Evolutionary conservation across 345 rosid genomes (phyloP), one percentile per base, ranked within the genome.

Genomic region (Boechera stricta): DNA sequence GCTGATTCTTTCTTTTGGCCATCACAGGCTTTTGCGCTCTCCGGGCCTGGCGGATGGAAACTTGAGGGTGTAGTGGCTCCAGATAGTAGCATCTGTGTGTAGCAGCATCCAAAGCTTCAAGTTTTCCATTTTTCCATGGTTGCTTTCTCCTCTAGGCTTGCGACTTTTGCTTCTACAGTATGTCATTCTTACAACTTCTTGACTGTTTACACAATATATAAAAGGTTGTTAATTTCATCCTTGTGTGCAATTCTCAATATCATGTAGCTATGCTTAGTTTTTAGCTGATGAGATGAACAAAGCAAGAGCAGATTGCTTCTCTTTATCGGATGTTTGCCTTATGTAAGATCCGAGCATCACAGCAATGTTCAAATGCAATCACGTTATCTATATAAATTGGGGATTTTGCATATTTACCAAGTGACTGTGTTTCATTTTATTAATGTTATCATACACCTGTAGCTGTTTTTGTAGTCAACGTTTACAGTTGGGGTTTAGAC

Each of bases 41-140:
- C 99, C 31, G 98, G 98, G 69, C 86, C 85, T 62, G 98, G 99
- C 1, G 98, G 99, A 57, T 92, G 99, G 98, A 88, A 88, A 81
- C 97, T 95, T 77, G 89, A 85, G 41, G 94, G 92, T 77, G 79
- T 92, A 42, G 92, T 90, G 76, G 87, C 90, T 79, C 99, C 98
- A 24, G 80, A 79, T 64, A 53, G 83, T 45, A 69, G 61, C 80
- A 44, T 78, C 41, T 78, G n/a, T 60, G 78, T 73, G 13, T 39
- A 39, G 44, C 5, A 39, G 44, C 13, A 39, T 39, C 28, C n/a
- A 2, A 29, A 64, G 60, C 61, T 72, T 78, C 68, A 29, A 69
- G 42, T 5, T 45, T 56, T 3, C 31, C 35, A 4, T 4, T 7
- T 75, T 16, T 31, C n/a, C 49, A 44, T 62, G 70, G 75, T 54